A percentile compares a stretch with the other conserved stretches of the same genome.
These are phyloP conservation scores for Populus tomentosa DNA, from an alignment of 441 rosid species.

Conservation along the genomic window DNA sequence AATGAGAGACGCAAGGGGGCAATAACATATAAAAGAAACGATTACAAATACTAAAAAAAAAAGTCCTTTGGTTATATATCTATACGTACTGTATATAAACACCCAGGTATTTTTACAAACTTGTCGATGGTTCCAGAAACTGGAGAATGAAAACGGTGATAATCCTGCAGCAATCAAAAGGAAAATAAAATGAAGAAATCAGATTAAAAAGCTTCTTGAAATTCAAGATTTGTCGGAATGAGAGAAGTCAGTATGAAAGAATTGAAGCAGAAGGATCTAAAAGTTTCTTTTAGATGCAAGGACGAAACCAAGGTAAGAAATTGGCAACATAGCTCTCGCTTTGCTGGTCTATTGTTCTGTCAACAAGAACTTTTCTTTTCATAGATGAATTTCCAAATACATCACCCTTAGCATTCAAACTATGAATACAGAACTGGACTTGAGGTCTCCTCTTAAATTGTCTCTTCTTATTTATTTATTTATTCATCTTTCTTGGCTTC, in stretches of 20 bases:
- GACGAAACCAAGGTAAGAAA: not conserved
- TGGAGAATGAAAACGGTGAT: slow-evolving; percentile 86
- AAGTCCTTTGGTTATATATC: not conserved
- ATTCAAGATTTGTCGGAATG: not conserved
- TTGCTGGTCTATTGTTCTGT: not conserved
- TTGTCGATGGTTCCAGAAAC: slow-evolving; percentile 74
- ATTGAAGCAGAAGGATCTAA: not conserved
- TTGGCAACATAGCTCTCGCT: not conserved
- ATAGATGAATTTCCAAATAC: not conserved
- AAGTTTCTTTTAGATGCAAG: not conserved
- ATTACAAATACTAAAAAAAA: not conserved
- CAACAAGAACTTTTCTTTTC: not conserved
- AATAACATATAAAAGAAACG: not conserved
- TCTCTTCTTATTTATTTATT: not conserved
- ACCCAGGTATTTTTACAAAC: slow-evolving; percentile 61
- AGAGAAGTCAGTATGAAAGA: not conserved
- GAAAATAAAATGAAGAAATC: not conserved
- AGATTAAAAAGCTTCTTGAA: not conserved
- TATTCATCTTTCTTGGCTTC: not conserved
- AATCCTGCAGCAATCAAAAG: slow-evolving; percentile 52
- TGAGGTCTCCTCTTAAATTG: not conserved
- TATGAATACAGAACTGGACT: not conserved
- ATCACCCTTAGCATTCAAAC: not conserved
- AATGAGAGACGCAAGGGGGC: not conserved
- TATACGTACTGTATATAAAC: slow-evolving; percentile 67